Evolutionary conservation across 176 grass and related monocot genomes (phyloP), one percentile per base, ranked within the genome.

Genomic region (Panicum miliaceum): DNA sequence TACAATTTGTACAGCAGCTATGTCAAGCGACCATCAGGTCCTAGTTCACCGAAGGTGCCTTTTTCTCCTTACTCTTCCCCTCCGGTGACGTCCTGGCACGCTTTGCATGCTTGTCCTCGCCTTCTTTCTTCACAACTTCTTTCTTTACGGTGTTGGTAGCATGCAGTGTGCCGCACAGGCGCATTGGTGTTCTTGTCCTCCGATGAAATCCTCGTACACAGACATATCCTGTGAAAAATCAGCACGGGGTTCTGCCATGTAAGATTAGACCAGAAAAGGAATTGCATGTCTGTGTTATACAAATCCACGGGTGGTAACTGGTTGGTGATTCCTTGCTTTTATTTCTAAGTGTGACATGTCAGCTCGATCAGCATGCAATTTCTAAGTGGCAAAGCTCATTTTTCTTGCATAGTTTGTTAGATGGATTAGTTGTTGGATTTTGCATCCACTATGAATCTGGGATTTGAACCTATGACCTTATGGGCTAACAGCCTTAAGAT

Each of bases 161-260:
- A 82, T 90, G 83, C 54, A 89, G 53, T 36, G 53, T 23, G 22
- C 65, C 0, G 0, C 88, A 73, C 50, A 90, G 7, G 14, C 20
- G 72, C 72, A 5, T 63, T 0, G 83, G 78, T 22, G 20, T 38
- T 57, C 83, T 46, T 20, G 54, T 78, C 4, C 1, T 19, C 79
- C 73, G 78, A 48, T 86, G 37, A 3, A 86, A 86, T n/a, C 64
- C 72, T 72, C 88, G 76, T 38, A 90, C 83, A 40, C 88, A 90
- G 34, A 90, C 13, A 58, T 78, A 82, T 72, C 88, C 88, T 90
- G 73, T 13, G 0, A 26, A 47, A 72, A 36, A 18, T 23, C 7
- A 34, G 12, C 14, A 45, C 2, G 9, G 2, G 7, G 32, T 7
- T 38, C 29, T 61, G 27, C 27, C 3, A 79, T 54, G 27, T 26